Evolutionary conservation across 805 yeast genomes (phyloP), one percentile per base, ranked within the genome.

Genomic region (Hanseniaspora hatyaiensis): DNA sequence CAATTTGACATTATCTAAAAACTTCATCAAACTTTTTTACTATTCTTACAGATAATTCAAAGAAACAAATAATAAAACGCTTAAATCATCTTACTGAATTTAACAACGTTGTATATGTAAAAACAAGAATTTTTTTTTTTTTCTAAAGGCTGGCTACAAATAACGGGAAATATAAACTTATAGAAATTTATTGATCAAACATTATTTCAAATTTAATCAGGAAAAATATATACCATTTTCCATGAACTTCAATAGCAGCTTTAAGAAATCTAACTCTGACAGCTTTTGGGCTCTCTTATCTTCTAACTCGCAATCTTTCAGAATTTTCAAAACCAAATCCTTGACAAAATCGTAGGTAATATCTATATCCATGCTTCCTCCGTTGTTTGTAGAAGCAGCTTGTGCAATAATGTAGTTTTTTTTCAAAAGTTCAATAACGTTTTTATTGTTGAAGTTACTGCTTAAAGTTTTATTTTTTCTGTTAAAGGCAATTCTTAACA

Each of bases 151-250:
- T n/a, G n/a, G n/a, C n/a, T n/a, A n/a, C n/a, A n/a, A n/a, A n/a
- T n/a, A n/a, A n/a, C n/a, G n/a, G n/a, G n/a, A n/a, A n/a, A n/a
- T n/a, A n/a, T n/a, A n/a, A n/a, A n/a, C n/a, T n/a, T n/a, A n/a
- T n/a, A n/a, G n/a, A n/a, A n/a, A n/a, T n/a, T n/a, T n/a, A n/a
- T n/a, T n/a, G n/a, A n/a, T n/a, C n/a, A n/a, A n/a, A n/a, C n/a
- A n/a, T n/a, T n/a, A n/a, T n/a, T n/a, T n/a, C n/a, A n/a, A n/a
- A n/a, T n/a, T 32, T 38, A 39, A 16, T 59, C 67, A 88, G 50
- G 96, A 95, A 67, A 92, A 92, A 65, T 89, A 97, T 52, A 92
- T 83, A 37, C 97, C 97, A 40, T 85, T 96, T 65, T 89, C 92
- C 65, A 92, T 96, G 72, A 92, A 92, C 1, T 95, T 96, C 57